Conservation (phyloP, 2,329 filamentous ascomycete species). For the Curvularia verruculosa region DNA sequence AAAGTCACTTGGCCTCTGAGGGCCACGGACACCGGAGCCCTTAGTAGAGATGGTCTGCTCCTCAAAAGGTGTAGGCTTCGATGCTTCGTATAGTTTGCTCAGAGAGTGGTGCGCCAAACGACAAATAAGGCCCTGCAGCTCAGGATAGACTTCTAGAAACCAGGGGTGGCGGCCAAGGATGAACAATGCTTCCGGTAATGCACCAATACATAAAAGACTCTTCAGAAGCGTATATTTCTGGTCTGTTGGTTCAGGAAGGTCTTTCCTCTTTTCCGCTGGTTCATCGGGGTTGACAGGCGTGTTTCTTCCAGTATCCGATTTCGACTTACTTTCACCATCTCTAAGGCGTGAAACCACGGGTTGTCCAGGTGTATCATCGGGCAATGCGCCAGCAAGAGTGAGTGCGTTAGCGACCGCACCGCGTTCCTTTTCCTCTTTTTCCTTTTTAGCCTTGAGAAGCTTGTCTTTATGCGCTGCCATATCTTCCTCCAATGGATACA, state of each 20-base stretch:
- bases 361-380: slow-evolving; percentile 74
- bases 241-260: slow-evolving; percentile 75
- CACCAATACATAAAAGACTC: slow-evolving; percentile 86
- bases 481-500: slow-evolving; percentile 81
- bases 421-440: slow-evolving; percentile 73
- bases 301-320: slow-evolving; percentile 54
- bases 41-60: slow-evolving; percentile 49
- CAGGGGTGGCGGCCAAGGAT: slow-evolving; percentile 92
- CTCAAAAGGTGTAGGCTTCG: slow-evolving; percentile 55
- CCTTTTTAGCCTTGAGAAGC: slow-evolving; percentile 67
- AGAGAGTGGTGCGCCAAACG: slow-evolving; percentile 84
- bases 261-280: slow-evolving; percentile 52
- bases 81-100: slow-evolving; percentile 70
- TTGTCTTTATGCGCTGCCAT: slow-evolving; percentile 78
- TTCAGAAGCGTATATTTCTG: slow-evolving; percentile 87
- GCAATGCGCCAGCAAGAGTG: slow-evolving; percentile 81
- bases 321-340: slow-evolving; percentile 62
- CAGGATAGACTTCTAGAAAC: slow-evolving; percentile 83
- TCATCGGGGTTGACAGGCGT: slow-evolving; percentile 52
- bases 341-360: slow-evolving; percentile 51
- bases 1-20: slow-evolving; percentile 65
- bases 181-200: slow-evolving; percentile 89
- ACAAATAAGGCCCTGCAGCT: slow-evolving; percentile 80
- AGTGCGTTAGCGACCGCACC: slow-evolving; percentile 80
- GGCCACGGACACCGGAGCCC: slow-evolving; percentile 59